Evolutionary conservation across 2,329 filamentous ascomycete species (phyloP), one percentile per base, ranked within the genome.

Genomic region (Ascochyta fabae): DNA sequence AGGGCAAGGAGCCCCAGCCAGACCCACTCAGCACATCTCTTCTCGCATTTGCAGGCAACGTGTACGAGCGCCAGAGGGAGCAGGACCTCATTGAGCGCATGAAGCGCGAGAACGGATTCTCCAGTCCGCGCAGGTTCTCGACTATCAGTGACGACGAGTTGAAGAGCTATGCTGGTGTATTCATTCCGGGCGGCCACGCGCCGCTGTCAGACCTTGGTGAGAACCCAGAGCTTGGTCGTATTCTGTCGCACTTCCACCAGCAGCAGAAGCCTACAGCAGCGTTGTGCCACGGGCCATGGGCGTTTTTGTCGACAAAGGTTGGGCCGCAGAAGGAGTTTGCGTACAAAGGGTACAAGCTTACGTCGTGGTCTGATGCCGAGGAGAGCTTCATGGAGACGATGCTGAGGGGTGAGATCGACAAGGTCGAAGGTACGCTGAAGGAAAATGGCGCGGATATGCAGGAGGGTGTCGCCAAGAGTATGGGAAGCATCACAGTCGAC

Each of bases 271-370:
- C 79, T 0, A 80, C 79, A 0, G 78, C 77, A 1, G 75, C 73
- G 3, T 75, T 81, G n/a, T 81, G 79, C 35, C 79, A 81, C 49
- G 79, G 79, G 1, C 78, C 79, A 0, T 80, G 76, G 61, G 79
- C 78, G 1, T 72, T 81, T 34, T 53, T 81, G 13, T 77, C 73
- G 4, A 81, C 78, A 0, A 78, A 76, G 59, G 58, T 64, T 15
- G 70, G 63, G 0, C 75, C 71, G 0, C 53, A 65, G 27, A 65
- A 66, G 53, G 64, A 69, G 27, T 81, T 81, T 45, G 75, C 72
- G 23, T 81, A 81, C 54, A 75, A 78, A 38, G 79, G 77, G 15
- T 81, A 81, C 56, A 74, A 76, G 60, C 74, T 81, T 29, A 81
- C 78, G 1, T 73, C 71, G 34, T 81, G 77, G 73, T 78, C 76